A percentile compares a stretch with the other conserved stretches of the same genome.
phyloP scores from a whole-genome alignment of 2,329 filamentous ascomycete species.

The Talaromyces marneffei region DNA sequence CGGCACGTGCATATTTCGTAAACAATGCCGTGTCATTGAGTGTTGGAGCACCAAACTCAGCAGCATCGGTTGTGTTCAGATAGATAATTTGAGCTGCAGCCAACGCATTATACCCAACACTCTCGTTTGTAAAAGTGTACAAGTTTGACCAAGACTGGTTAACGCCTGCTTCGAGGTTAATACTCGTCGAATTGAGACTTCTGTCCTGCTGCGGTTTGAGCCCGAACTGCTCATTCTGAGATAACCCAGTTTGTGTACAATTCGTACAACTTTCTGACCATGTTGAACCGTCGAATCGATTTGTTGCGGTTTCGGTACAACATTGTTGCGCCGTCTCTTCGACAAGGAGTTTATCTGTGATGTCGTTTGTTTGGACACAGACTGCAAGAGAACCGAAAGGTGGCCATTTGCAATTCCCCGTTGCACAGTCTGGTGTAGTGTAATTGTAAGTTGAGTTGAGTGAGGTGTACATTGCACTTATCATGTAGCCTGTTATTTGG shows the following conservation, averaged over 20 bases:
- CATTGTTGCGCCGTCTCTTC: not conserved
- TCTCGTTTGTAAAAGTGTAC: slow-evolving; percentile 4
- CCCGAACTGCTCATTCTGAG: not conserved
- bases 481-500: not conserved
- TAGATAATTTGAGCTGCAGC: not conserved
- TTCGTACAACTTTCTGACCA: not conserved
- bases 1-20: not conserved
- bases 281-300: not conserved
- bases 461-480: slow-evolving; percentile 9
- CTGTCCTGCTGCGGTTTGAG: not conserved
- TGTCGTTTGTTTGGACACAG: slow-evolving; percentile 8
- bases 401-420: slow-evolving; percentile 10
- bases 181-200: not conserved
- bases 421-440: slow-evolving; percentile 1
- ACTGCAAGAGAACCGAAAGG: slow-evolving; percentile 11
- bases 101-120: not conserved
- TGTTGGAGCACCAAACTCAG: not conserved
- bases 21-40: not conserved
- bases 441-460: not conserved
- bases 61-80: not conserved
- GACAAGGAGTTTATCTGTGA: slow-evolving; percentile 4
- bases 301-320: not conserved
- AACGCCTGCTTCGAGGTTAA: not conserved
- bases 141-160: not conserved
- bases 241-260: slow-evolving; percentile 3